Base-by-base conservation (phyloP, 75 land plant species). In the Cryptomeria japonica region DNA sequence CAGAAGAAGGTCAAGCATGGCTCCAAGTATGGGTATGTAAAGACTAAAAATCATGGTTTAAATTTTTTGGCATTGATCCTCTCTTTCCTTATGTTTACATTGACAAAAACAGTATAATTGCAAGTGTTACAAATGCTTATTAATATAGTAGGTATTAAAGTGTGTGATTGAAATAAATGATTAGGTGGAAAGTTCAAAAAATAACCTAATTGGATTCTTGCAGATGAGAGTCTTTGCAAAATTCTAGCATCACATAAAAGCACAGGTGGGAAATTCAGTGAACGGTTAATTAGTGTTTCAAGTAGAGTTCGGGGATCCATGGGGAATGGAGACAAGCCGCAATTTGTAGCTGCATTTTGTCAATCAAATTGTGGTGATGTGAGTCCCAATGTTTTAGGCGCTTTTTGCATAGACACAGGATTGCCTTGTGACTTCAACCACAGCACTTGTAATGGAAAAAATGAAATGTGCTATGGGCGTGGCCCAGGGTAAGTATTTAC, bases 361-460 rank as follows among this genome's bases (percentile, higher is more conserved):
- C 99, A 98, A 87, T 91, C 99, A 87, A 98, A 98, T 91, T 96
- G 93, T 86, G 99, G 99, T 32, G 99, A 98, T 89, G 96, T 95
- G 64, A 94, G 96, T 87, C 99, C 99, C 82, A 98, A 98, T 93
- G 95, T 94, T 1, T 92, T 94, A 58, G 99, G 99, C 58, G 88
- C 99, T 18, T 97, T 97, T 85, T 97, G 99, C 89, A 92, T 89
- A 76, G 99, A 98, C 82, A 94, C 99, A 38, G 99, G 97, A 5
- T 91, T 96, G 51, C 96, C 94, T 70, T 98, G 99, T 93, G 99
- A 98, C 88, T 98, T 98, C 88, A 98, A 98, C 88, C 99, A 97
- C 84, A 98, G 99, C 88, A 98, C 99, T 75, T 98, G 99, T 92
- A 94, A 94, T 90, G 99, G 99, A 41, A 94, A 93, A 88, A 98